phyloP scores from a whole-genome alignment of 768 basidiomycete species.

The Suillus weaverae region DNA sequence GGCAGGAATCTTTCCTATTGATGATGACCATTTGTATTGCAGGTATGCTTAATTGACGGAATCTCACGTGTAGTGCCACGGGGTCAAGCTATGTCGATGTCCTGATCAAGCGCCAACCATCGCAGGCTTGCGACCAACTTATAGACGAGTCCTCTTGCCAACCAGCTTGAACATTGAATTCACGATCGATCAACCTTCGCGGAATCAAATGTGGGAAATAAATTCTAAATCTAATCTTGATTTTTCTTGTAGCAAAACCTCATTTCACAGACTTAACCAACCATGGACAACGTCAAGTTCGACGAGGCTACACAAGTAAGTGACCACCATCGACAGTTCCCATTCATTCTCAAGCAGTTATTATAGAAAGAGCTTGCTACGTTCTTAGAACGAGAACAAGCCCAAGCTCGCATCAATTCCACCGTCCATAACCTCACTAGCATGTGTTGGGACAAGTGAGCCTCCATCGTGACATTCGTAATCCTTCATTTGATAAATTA shows the following conservation, averaged over 20 bases:
- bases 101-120: not conserved
- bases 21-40: conserved; percentile 15
- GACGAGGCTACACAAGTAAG: conserved; percentile 77
- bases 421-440: conserved; percentile 77
- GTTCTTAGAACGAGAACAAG: conserved; percentile 83
- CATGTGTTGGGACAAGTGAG: conserved; percentile 92
- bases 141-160: not conserved
- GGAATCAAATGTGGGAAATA: conserved; percentile 10
- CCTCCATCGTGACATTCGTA: conserved; percentile 11
- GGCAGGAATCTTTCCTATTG: conserved; percentile 26
- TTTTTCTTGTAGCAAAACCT: conserved; percentile 17
- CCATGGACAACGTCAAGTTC: conserved; percentile 55
- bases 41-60: conserved; percentile 20
- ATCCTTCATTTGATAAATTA: conserved; percentile 10
- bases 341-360: conserved; percentile 11
- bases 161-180: not conserved
- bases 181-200: conserved; percentile 13
- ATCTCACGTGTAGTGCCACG: conserved; percentile 38
- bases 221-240: conserved; percentile 13
- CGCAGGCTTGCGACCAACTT: not conserved
- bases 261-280: not conserved
- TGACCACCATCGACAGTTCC: not conserved
- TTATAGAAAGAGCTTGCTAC: conserved; percentile 75
- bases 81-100: not conserved
- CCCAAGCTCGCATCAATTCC: conserved; percentile 67